Percentiles rank a stretch among this genome's conserved stretches.
Evolutionary conservation across 2,329 filamentous ascomycete genomes (phyloP).

Genomic region (Aspergillus ustus): DNA sequence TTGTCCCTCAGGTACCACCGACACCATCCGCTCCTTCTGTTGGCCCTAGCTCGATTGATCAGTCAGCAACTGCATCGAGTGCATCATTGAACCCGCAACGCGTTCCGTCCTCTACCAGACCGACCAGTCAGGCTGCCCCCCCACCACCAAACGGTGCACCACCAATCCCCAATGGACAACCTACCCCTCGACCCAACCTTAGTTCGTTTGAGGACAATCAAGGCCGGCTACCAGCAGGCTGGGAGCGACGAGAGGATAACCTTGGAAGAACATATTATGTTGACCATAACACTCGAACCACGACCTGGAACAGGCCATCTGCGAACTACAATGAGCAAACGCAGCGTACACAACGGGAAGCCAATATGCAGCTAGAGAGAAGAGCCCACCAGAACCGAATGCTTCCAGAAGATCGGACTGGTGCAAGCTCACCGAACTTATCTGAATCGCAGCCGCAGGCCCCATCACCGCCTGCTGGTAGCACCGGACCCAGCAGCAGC

Average conservation of each 20-base stretch:
- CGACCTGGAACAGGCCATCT: constrained; percentile 94
- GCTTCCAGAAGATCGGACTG: constrained; percentile 91
- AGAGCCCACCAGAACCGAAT: constrained; percentile 94
- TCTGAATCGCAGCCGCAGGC: constrained; percentile 53
- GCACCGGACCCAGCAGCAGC: constrained; percentile 43
- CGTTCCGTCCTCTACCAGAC: constrained; percentile 39
- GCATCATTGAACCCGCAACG: constrained; percentile 42
- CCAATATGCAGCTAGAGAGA: constrained; percentile 89
- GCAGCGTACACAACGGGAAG: constrained; percentile 79
- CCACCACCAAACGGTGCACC: constrained; percentile 41
- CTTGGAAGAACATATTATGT: constrained; percentile 96
- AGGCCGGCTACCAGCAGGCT: constrained; percentile 86
- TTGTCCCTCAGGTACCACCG: constrained; percentile 41
- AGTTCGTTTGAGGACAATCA: constrained; percentile 98
- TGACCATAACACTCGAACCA: constrained; percentile 95
- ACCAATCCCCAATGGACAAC: constrained; percentile 39
- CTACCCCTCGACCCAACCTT: constrained; percentile 62
- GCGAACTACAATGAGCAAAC: constrained; percentile 75
- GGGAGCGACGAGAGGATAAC: constrained; percentile 96
- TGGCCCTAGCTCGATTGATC: constrained; percentile 34
- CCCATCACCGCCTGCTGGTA: constrained; percentile 50
- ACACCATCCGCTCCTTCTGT: constrained; percentile 31
- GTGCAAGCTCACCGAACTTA: constrained; percentile 85
- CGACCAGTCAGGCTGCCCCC: constrained; percentile 46
- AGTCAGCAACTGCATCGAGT: constrained; percentile 37